Percentiles rank a stretch among this genome's conserved stretches.
Conservation (phyloP, 208 protist species). For the Blastocrithidia nonstop region DNA sequence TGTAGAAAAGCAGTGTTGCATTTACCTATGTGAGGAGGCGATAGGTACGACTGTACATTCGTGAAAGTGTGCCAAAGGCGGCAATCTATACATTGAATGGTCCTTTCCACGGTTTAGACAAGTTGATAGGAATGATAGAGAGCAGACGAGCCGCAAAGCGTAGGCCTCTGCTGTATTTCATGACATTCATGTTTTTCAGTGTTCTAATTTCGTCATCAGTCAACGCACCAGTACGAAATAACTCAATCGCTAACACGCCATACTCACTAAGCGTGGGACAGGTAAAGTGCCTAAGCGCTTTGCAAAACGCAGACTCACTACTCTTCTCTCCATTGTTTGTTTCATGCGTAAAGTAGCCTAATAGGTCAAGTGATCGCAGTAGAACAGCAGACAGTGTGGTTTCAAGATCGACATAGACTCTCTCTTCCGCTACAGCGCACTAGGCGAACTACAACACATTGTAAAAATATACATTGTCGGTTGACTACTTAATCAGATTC, state of each 20-base stretch:
- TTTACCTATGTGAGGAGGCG: conserved; percentile 60
- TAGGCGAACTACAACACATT: conserved; percentile 36
- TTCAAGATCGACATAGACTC: conserved; percentile 13
- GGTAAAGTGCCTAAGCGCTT: conserved; percentile 37
- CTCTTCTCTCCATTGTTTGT: conserved; percentile 17
- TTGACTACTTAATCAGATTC: conserved; percentile 4
- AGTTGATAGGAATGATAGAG: conserved; percentile 71
- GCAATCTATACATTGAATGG: conserved; percentile 73
- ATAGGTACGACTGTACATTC: conserved; percentile 47
- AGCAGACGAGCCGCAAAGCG: conserved; percentile 63
- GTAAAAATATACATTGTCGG: conserved; percentile 30
- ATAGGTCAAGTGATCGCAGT: conserved; percentile 72
- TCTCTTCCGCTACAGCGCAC: conserved; percentile 8
- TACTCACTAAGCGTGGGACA: conserved; percentile 70
- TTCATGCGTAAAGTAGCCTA: conserved; percentile 83
- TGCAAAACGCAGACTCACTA: conserved; percentile 34
- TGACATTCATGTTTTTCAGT: conserved; percentile 3
- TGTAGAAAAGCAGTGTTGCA: conserved; percentile 36
- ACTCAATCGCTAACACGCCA: conserved; percentile 72
- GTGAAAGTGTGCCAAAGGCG: conserved; percentile 58
- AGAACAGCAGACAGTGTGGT: conserved; percentile 43
- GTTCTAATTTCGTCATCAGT: conserved; percentile 23
- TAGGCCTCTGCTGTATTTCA: conserved; percentile 8
- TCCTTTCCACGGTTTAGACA: conserved; percentile 38
- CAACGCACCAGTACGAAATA: conserved; percentile 51